Base-by-base conservation (phyloP, 345 rosid genomes). In the Gossypium sturtianum region DNA sequence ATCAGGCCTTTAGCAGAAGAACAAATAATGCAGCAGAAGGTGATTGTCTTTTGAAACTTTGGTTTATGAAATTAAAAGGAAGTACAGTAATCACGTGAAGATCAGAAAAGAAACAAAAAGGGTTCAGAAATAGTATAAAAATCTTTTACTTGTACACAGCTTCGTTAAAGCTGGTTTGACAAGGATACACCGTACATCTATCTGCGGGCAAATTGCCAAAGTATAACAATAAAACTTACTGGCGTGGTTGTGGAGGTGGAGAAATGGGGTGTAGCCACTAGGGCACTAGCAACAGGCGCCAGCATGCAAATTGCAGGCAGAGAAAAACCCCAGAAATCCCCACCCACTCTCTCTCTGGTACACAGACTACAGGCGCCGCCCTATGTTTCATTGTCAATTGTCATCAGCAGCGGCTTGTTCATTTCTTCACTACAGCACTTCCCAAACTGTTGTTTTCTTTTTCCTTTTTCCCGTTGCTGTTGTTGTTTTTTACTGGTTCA, bases 61-160 rank as follows among this genome's bases (percentile, higher is more conserved):
- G 41, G 41, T 34, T 34, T 17, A n/a, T 53, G 58, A 53, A 53
- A 53, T n/a, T n/a, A 17, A 7, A 19, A 53, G 23, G 19, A 47
- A 48, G 71, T 48, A 48, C 71, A 67, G 43, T 48, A 23, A 67
- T 48, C 71, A 67, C 71, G 57, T 67, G 57, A 67, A 67, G 2
- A 23, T 48, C 65, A 66, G 34, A 20, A 12, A 20, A 16, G 2
- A 12, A 7, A 22, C 49, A 43, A 19, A 47, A 22, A 51, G 11
- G 38, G 38, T 12, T 20, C 20, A 48, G 54, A 66, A 45, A 66
- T 13, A 22, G 19, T 13, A 23, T 13, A 23, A 68, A 66, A 25
- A 48, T 25, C 43, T 48, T 67, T 48, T 48, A 15, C 72, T 15
- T 68, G 58, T 2, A 23, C 60, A 13, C 20, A 48, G 56, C 15